These are phyloP conservation scores for Corylus americana DNA, from an alignment of 306 rosid genomes.

Conservation along the genomic window DNA sequence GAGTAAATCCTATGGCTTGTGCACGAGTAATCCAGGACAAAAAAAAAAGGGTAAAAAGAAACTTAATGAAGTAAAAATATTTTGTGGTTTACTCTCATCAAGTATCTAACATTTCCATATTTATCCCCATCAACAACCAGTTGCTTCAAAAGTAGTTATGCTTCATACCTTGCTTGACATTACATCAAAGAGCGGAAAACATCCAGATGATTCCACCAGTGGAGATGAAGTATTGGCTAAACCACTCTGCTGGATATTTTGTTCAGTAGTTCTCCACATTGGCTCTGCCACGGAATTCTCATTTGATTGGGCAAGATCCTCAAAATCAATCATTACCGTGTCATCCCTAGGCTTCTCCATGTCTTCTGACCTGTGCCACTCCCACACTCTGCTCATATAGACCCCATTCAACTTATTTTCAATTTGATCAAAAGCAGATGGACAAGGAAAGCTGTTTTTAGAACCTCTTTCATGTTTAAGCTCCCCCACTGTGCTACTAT, in stretches of 20 bases:
- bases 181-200: constrained; percentile 22
- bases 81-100: not conserved
- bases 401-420: constrained; percentile 11
- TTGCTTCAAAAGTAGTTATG: not conserved
- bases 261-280: constrained; percentile 29
- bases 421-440: constrained; percentile 22
- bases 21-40: not conserved
- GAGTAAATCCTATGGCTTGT: not conserved
- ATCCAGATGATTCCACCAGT: constrained; percentile 23
- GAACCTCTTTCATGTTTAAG: constrained; percentile 27
- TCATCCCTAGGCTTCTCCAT: constrained; percentile 9
- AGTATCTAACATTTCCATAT: not conserved
- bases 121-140: not conserved
- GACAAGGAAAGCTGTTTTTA: constrained; percentile 10
- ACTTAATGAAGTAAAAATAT: not conserved
- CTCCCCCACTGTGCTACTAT: constrained; percentile 10
- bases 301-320: constrained; percentile 21
- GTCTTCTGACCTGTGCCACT: constrained; percentile 15
- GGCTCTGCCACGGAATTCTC: constrained; percentile 20
- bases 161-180: constrained; percentile 32
- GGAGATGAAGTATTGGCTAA: constrained; percentile 28
- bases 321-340: not conserved
- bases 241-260: constrained; percentile 23
- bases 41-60: not conserved
- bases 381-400: constrained; percentile 10